phyloP scores from a whole-genome alignment of 2,329 filamentous ascomycete species.

The Diaporthe sp. region DNA sequence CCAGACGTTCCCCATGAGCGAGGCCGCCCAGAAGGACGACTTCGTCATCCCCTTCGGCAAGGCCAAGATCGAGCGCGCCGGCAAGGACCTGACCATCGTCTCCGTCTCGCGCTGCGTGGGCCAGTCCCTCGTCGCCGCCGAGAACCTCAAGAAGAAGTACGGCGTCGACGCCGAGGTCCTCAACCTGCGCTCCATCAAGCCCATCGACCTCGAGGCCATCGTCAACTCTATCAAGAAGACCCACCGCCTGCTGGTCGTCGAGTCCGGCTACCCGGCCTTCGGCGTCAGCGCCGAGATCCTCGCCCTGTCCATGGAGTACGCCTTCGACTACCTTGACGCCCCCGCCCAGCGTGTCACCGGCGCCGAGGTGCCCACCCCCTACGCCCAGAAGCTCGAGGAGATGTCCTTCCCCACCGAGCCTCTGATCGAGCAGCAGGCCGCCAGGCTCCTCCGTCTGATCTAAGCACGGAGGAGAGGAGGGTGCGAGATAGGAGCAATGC shows the following conservation, averaged over 20 bases:
- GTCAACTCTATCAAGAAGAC: constrained; percentile 99
- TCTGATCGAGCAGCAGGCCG: constrained; percentile 88
- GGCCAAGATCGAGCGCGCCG: constrained; percentile 97
- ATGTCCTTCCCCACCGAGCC: constrained; percentile 94
- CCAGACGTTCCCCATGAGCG: constrained; percentile 96
- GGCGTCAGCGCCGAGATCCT: constrained; percentile 94
- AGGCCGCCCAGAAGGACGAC: constrained; percentile 94
- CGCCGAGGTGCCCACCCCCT: constrained; percentile 96
- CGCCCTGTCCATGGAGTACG: constrained; percentile 96
- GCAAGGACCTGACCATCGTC: constrained; percentile 97
- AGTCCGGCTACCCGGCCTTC: constrained; percentile 96
- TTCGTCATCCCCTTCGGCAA: constrained; percentile 98
- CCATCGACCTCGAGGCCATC: constrained; percentile 94
- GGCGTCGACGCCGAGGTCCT: constrained; percentile 96
- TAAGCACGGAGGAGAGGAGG: not conserved
- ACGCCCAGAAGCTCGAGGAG: constrained; percentile 92
- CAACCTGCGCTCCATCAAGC: constrained; percentile 98
- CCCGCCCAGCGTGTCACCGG: constrained; percentile 95
- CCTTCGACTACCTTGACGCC: constrained; percentile 96
- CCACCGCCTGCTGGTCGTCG: constrained; percentile 88
- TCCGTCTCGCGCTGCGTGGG: constrained; percentile 95
- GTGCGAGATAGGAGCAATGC: no score
- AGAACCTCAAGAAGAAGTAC: constrained; percentile 95
- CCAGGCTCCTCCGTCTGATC: constrained; percentile 84
- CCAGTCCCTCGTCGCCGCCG: constrained; percentile 88